Percentiles rank a stretch among this genome's conserved stretches.
Conservation (phyloP, 352 stramenopile species). For the Phytopythium vexans region DNA sequence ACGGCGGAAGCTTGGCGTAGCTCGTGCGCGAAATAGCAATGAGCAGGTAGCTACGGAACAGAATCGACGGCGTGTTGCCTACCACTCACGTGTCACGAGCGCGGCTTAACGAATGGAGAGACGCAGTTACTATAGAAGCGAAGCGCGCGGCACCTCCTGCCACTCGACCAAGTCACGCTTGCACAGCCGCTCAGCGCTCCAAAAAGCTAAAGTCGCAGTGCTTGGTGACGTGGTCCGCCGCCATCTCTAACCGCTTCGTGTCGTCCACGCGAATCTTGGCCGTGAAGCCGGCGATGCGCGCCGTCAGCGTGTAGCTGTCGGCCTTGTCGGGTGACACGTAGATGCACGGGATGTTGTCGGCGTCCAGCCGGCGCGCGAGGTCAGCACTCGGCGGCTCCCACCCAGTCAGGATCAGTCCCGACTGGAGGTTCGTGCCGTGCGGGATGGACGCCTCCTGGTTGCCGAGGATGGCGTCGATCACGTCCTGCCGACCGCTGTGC, state of each 20-base stretch:
- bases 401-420: conserved; percentile 80
- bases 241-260: conserved; percentile 68
- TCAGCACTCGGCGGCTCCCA: conserved; percentile 74
- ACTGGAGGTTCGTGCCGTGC: conserved; percentile 63
- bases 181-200: conserved; percentile 20
- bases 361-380: conserved; percentile 64
- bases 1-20: not conserved
- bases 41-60: conserved; percentile 4
- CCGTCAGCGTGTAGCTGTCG: conserved; percentile 86
- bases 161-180: not conserved
- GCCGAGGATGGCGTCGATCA: conserved; percentile 84
- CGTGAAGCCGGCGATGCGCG: conserved; percentile 74
- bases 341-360: conserved; percentile 85
- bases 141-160: conserved; percentile 2
- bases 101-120: too few species aligned
- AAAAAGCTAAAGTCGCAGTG: conserved; percentile 84
- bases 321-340: conserved; percentile 81
- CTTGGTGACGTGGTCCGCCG: conserved; percentile 73
- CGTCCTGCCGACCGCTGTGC: conserved; percentile 78
- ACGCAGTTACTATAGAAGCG: not conserved
- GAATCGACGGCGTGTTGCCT: conserved; percentile 12
- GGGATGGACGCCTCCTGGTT: conserved; percentile 75
- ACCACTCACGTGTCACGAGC: too few species aligned
- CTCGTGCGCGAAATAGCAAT: not conserved
- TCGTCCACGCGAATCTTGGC: conserved; percentile 81